Base-by-base conservation (phyloP, 139 green algal species). In the Chlamydomonas applanata region DNA sequence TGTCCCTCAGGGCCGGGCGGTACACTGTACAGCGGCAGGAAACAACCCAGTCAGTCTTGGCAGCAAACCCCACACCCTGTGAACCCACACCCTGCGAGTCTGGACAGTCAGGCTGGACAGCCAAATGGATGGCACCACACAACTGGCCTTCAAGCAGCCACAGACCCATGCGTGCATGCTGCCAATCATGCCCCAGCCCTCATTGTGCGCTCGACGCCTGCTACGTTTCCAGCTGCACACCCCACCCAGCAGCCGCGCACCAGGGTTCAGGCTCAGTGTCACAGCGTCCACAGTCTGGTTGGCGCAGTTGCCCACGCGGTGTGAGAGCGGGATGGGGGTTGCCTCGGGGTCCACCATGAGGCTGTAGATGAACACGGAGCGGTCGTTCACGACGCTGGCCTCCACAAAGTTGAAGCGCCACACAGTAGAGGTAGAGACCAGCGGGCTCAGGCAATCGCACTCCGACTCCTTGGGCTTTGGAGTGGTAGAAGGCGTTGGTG, bases 341-440 rank as follows among this genome's bases (percentile, higher is more conserved):
- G 69, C 61, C 20, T 63, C 61, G n/a, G 25, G 29, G 69, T 74
- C 33, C 17, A 64, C 29, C 11, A 22, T 64, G 14, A 74, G 49
- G n/a, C 34, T 63, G 49, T 46, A 74, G 7, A 66, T 34, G 30
- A 53, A 74, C 40, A 74, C 17, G 9, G 27, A 25, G 29, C n/a
- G 54, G 14, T 61, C 19, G 29, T 36, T 53, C 24, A 78, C 13
- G 5, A 52, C 56, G 5, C 35, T 52, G 1, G 77, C 64, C 25
- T 79, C 25, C 36, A 66, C 29, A 45, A 83, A 83, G 17, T 45
- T 64, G 56, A 83, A 78, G 22, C 71, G 70, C 77, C 77, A 83
- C 16, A 32, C 33, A 22, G 35, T 72, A 25, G 64, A 34, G 44
- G 74, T 83, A 11, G 70, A 54, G 24, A 83, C 57, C 16, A 83